Evolutionary conservation across 768 basidiomycete species (phyloP).

Genomic region (Tubosaeta sp.): DNA sequence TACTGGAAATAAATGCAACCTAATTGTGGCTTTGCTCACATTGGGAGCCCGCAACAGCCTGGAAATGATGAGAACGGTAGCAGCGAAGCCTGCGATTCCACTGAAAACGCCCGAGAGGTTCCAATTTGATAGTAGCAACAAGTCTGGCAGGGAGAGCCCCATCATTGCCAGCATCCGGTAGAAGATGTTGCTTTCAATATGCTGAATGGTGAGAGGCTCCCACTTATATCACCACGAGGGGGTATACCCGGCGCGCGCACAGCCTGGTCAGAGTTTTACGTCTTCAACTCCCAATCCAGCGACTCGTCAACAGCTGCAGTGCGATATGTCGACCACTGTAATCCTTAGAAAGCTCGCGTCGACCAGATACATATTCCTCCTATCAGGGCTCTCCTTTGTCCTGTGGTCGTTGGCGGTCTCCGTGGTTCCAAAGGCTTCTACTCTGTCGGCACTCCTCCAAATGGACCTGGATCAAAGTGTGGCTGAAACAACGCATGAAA

Average conservation of each 20-base stretch:
- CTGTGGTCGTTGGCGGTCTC: slow-evolving; percentile 16
- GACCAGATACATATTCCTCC: slow-evolving; percentile 20
- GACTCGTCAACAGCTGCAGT: too few species aligned
- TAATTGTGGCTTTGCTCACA: background rate
- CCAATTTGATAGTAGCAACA: too few species aligned
- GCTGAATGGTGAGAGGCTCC: too few species aligned
- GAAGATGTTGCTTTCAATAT: too few species aligned
- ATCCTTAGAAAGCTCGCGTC: slow-evolving; percentile 11
- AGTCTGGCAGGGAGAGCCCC: background rate
- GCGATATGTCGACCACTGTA: slow-evolving; percentile 4
- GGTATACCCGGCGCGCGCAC: too few species aligned
- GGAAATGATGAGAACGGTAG: background rate
- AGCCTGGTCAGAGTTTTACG: too few species aligned
- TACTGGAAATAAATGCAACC: background rate
- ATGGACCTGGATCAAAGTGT: slow-evolving; percentile 10
- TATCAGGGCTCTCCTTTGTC: slow-evolving; percentile 18
- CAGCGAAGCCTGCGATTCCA: background rate
- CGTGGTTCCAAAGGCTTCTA: slow-evolving; percentile 8
- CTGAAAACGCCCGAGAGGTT: background rate
- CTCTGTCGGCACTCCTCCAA: slow-evolving; percentile 13
- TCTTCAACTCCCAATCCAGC: too few species aligned
- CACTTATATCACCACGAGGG: too few species aligned
- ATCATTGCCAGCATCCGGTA: too few species aligned
- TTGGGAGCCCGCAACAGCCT: background rate
- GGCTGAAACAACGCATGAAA: background rate